A percentile compares a stretch with the other conserved stretches of the same genome.
phyloP scores from a whole-genome alignment of 169 alveolate species.

The Eimeria nieschulzi region DNA sequence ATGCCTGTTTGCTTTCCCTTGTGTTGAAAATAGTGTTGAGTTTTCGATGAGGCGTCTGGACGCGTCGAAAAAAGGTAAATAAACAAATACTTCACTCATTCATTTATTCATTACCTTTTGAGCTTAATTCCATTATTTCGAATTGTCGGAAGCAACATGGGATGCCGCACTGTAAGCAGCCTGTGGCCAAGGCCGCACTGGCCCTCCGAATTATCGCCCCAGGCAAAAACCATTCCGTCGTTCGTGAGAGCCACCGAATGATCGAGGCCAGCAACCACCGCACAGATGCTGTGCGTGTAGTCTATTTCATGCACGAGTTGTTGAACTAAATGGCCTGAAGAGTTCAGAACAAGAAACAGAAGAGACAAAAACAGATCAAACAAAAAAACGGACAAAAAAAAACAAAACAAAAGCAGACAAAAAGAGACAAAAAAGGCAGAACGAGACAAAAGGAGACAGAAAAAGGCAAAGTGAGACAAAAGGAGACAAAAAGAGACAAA shows the following conservation, averaged over 20 bases:
- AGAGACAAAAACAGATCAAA: no score
- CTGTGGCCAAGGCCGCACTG: conserved; percentile 78
- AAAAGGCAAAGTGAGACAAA: no score
- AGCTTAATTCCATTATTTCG: conserved; percentile 42
- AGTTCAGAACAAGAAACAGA: no score
- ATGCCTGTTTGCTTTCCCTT: no score
- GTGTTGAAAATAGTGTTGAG: no score
- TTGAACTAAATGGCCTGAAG: conserved; percentile 61
- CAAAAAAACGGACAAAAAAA: no score
- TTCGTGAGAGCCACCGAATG: conserved; percentile 71
- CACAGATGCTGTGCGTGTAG: conserved; percentile 63
- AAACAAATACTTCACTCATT: not conserved
- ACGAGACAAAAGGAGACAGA: no score
- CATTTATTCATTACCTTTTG: conserved; percentile 43
- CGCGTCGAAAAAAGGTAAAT: not conserved
- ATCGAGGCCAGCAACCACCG: conserved; percentile 74
- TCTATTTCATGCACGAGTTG: conserved; percentile 51
- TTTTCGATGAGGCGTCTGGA: not conserved
- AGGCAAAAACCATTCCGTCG: conserved; percentile 72
- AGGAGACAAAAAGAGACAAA: no score
- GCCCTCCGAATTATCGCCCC: conserved; percentile 77
- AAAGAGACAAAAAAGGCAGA: no score
- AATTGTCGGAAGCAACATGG: conserved; percentile 51
- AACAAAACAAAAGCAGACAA: no score
- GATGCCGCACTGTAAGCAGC: conserved; percentile 12